phyloP scores from a whole-genome alignment of 202 grass and related monocot genomes.

The Elaeis oleifera region DNA sequence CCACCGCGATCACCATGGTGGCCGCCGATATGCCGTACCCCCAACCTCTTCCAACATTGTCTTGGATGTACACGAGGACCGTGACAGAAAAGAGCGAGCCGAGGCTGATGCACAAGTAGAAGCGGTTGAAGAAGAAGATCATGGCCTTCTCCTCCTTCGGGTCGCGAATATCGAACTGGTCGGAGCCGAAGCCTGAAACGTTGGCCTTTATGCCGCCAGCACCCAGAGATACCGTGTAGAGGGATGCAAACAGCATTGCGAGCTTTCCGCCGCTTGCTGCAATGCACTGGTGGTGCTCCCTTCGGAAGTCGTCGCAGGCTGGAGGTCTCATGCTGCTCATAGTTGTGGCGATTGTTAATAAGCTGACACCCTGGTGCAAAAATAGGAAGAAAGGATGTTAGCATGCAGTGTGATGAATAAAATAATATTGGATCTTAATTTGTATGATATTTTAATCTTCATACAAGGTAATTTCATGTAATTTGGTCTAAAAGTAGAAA shows the following conservation, averaged over 20 bases:
- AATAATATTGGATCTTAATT: no score
- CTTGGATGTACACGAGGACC: constrained; percentile 21
- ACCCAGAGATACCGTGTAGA: constrained; percentile 63
- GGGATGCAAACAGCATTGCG: constrained; percentile 59
- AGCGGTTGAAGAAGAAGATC: constrained; percentile 98
- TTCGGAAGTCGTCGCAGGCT: constrained; percentile 36
- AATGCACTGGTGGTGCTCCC: constrained; percentile 30
- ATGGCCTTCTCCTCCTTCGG: constrained; percentile 75
- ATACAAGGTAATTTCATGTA: no score
- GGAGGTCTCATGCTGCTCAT: constrained; percentile 52
- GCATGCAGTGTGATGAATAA: no score
- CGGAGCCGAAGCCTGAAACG: constrained; percentile 84
- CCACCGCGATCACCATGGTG: constrained; percentile 26
- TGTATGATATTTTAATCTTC: no score
- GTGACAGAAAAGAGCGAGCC: constrained; percentile 38
- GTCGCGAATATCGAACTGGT: constrained; percentile 73
- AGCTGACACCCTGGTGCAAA: constrained; percentile 39
- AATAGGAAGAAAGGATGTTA: no score
- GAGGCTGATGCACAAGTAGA: constrained; percentile 53
- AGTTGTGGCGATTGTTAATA: constrained; percentile 49
- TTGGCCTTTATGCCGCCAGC: constrained; percentile 81
- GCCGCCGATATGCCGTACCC: constrained; percentile 33
- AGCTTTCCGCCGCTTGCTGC: constrained; percentile 45
- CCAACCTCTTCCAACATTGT: constrained; percentile 2
- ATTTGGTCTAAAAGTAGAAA: no score